A percentile compares a stretch with the other conserved stretches of the same genome.
Evolutionary conservation across 2,329 filamentous ascomycete genomes (phyloP).

Genomic region (Calonectria fujianensis): DNA sequence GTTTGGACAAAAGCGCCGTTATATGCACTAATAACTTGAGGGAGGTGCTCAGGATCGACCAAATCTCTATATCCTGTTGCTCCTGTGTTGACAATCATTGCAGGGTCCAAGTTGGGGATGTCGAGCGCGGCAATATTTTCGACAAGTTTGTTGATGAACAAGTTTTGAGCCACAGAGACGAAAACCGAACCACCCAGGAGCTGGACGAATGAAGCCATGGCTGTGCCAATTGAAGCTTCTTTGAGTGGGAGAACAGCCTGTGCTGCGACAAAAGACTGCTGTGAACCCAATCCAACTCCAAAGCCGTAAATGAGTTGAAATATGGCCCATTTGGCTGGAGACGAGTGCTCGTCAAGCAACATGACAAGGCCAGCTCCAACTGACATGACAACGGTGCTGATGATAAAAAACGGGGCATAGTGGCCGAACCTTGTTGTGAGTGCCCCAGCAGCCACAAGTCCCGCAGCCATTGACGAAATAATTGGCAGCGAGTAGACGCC

Average conservation of each 20-base stretch:
- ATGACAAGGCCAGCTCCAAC: conserved; percentile 29
- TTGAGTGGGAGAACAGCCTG: conserved; percentile 28
- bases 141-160: conserved; percentile 27
- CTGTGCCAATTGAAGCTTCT: conserved; percentile 31
- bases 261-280: conserved; percentile 20
- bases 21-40: conserved; percentile 25
- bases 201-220: conserved; percentile 32
- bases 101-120: conserved; percentile 27
- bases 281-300: conserved; percentile 29
- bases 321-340: conserved; percentile 21
- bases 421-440: conserved; percentile 23
- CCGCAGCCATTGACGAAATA: conserved; percentile 21
- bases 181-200: conserved; percentile 31
- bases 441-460: conserved; percentile 3
- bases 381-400: conserved; percentile 10
- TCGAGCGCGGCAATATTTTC: conserved; percentile 4
- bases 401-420: conserved; percentile 33
- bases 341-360: background rate
- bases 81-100: conserved; percentile 29
- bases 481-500: conserved; percentile 33
- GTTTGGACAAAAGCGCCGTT: conserved; percentile 23
- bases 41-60: conserved; percentile 10
- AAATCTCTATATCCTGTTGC: conserved; percentile 25
- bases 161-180: conserved; percentile 34
- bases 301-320: conserved; percentile 31